Base-by-base conservation (phyloP, 202 grass and related monocot genomes). In the Sporobolus alterniflorus region DNA sequence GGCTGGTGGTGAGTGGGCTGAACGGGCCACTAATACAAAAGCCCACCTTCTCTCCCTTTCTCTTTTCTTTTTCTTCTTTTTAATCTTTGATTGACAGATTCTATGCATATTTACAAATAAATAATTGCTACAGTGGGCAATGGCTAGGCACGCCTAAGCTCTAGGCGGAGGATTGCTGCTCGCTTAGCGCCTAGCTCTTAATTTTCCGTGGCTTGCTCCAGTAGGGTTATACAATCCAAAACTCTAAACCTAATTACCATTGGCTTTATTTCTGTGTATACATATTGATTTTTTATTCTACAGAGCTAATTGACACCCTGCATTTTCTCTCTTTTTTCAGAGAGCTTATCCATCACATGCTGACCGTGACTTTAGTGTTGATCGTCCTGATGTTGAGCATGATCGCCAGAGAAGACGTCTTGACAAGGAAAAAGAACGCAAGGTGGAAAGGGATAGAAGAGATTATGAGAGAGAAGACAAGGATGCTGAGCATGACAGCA, bases 351-450 rank as follows among this genome's bases (percentile, higher is more conserved):
- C 69, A 33, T 64, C 74, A 3, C 93, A 90, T 82, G 59, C 79
- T 67, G 93, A 99, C 33, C 89, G 89, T 10, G 93, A 99, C 64
- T 84, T 86, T 65, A 99, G 89, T 70, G 91, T 96, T 5, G 96
- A 99, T 87, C 93, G 85, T 61, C 89, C 93, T 83, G 96, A 96
- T 31, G 76, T 84, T 62, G 96, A 99, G 60, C 91, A 99, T 87
- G 91, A 96, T 78, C 90, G 87, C 49, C 88, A 96, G 63, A 87
- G 87, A 87, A 92, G 82, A 75, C 91, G 91, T 69, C 51, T 65
- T 12, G 89, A 98, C 40, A 92, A 89, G 40, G 93, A 98, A 73
- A 98, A 95, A 77, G 96, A 98, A 59, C 90, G 91, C 36, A 99
- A 92, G 76, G 81, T 90, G 30, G 93, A 99, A 64, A 92, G 89